phyloP scores from a whole-genome alignment of 371 early-diverging fungal genomes.

The Chytridium lagenaria region DNA sequence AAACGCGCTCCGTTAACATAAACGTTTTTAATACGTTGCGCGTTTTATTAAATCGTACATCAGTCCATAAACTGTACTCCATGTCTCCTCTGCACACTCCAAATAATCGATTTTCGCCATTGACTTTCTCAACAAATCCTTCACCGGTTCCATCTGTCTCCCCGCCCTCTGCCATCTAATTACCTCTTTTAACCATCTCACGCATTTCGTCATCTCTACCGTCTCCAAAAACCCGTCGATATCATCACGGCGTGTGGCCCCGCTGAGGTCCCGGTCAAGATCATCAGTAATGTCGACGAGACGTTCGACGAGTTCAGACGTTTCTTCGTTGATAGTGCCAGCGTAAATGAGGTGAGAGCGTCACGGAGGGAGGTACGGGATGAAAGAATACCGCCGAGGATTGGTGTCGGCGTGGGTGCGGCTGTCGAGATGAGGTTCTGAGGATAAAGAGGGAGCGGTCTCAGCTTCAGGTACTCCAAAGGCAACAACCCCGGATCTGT shows the following conservation, averaged over 20 bases:
- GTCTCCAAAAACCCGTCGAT: constrained; percentile 28
- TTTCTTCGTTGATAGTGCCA: constrained; percentile 42
- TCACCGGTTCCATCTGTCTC: constrained; percentile 45
- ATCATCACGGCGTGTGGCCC: constrained; percentile 18
- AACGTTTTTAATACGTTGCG: background rate
- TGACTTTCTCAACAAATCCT: constrained; percentile 37
- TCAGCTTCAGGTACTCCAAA: too few relatives aligned
- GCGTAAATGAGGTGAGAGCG: constrained; percentile 39
- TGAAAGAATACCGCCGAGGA: constrained; percentile 23
- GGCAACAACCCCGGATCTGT: too few relatives aligned
- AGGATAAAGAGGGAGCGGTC: too few relatives aligned
- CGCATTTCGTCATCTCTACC: constrained; percentile 36
- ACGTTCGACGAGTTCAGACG: constrained; percentile 38
- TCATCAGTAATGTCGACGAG: constrained; percentile 21
- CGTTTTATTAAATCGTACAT: background rate
- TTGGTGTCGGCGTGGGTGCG: background rate
- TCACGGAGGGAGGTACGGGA: constrained; percentile 30
- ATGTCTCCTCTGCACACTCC: constrained; percentile 32
- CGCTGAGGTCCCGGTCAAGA: constrained; percentile 11
- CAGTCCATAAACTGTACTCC: constrained; percentile 37
- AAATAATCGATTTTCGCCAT: constrained; percentile 46
- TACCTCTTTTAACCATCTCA: constrained; percentile 42
- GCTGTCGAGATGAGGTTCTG: background rate
- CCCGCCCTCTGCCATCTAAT: constrained; percentile 44
- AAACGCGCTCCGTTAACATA: background rate